Percentiles rank a stretch among this genome's conserved stretches.
phyloP scores from a whole-genome alignment of 805 yeast genomes.

The Saccharomycopsis malanga region DNA sequence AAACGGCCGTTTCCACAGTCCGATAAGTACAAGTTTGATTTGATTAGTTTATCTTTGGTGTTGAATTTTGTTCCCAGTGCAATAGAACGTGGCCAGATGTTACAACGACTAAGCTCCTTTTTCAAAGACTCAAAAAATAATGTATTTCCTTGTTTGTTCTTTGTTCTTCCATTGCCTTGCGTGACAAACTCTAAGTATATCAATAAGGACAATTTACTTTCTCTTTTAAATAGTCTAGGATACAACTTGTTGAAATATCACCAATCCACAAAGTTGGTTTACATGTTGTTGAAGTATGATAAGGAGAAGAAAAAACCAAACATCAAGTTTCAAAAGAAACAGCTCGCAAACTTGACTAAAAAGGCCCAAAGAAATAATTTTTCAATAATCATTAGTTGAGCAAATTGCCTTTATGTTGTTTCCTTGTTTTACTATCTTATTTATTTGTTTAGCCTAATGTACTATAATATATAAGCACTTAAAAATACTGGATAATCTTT shows the following conservation, averaged over 20 bases:
- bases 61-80: constrained; percentile 82
- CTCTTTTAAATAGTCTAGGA: constrained; percentile 56
- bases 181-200: constrained; percentile 75
- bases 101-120: constrained; percentile 50
- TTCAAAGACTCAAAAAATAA: constrained; percentile 28
- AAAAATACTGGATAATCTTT: too few relatives aligned
- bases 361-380: constrained; percentile 18
- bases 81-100: constrained; percentile 68
- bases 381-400: constrained; percentile 12
- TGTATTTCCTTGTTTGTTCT: constrained; percentile 43
- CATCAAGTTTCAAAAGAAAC: constrained; percentile 12
- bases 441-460: too few relatives aligned
- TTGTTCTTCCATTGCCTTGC: constrained; percentile 89
- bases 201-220: constrained; percentile 36
- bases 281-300: constrained; percentile 55
- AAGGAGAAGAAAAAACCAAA: constrained; percentile 24
- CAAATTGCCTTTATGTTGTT: too few relatives aligned
- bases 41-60: constrained; percentile 80
- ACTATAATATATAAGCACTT: too few relatives aligned
- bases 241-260: constrained; percentile 41
- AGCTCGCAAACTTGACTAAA: constrained; percentile 7
- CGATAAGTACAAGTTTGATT: constrained; percentile 42
- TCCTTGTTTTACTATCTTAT: too few relatives aligned
- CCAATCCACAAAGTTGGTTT: constrained; percentile 64
- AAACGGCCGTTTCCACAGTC: constrained; percentile 53